Percentiles rank a stretch among this genome's conserved stretches.
Conservation (phyloP, 2,329 filamentous ascomycete genomes). For the Didymella glomerata region DNA sequence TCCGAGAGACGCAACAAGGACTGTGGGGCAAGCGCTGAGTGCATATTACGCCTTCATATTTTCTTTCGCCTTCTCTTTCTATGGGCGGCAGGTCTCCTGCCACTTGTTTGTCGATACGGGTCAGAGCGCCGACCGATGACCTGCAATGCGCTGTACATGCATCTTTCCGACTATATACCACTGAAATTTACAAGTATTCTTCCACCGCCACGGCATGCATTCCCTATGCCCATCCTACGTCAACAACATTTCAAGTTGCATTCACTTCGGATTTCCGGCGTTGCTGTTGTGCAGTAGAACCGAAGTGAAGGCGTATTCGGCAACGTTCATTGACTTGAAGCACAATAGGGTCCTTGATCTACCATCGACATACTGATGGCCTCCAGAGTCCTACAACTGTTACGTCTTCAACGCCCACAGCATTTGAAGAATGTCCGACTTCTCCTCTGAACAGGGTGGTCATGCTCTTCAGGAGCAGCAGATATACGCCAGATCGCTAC, state of each 20-base stretch:
- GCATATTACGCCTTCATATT: not conserved
- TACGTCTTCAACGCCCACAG: no score
- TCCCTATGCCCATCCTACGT: not conserved
- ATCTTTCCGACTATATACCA: conserved; percentile 17
- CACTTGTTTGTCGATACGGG: conserved; percentile 5
- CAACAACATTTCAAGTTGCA: not conserved
- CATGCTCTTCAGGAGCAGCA: no score
- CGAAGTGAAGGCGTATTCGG: not conserved
- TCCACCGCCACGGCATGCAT: not conserved
- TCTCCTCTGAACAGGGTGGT: no score
- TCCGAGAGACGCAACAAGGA: conserved; percentile 66
- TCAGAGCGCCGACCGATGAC: conserved; percentile 15
- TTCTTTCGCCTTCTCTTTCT: conserved; percentile 5
- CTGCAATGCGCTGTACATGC: conserved; percentile 7
- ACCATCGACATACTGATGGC: no score
- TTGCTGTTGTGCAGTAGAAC: not conserved
- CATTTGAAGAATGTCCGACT: no score
- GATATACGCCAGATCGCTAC: not conserved
- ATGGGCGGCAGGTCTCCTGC: not conserved
- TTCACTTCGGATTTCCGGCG: not conserved
- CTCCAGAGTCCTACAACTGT: no score
- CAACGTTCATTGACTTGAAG: not conserved
- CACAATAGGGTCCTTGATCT: not conserved
- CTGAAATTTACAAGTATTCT: not conserved
- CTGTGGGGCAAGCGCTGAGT: conserved; percentile 58